Evolutionary conservation across 495 filamentous ascomycete species (phyloP).

Genomic region (Podospora sp.): DNA sequence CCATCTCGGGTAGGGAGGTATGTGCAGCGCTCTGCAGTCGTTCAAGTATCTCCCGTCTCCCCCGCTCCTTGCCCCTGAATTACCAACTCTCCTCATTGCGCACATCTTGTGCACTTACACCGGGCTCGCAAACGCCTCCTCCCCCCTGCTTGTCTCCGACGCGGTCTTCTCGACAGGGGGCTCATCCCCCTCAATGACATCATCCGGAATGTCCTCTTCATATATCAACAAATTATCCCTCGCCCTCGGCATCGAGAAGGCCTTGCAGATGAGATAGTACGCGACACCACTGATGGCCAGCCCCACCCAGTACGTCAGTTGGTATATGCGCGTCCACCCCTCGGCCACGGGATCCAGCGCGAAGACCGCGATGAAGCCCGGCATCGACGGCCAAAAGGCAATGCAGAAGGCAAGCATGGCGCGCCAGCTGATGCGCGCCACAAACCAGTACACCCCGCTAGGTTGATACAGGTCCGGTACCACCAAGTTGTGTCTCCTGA

Average conservation of each 20-base stretch:
- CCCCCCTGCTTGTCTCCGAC: not conserved
- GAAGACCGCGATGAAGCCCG: slow-evolving; percentile 5
- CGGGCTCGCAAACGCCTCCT: not conserved
- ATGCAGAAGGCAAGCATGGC: not conserved
- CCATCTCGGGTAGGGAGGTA: too few species aligned
- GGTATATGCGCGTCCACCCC: slow-evolving; percentile 3
- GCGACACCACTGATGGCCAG: not conserved
- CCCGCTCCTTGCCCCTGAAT: too few species aligned
- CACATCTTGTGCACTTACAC: too few species aligned
- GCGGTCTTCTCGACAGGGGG: not conserved
- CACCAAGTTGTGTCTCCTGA: not conserved
- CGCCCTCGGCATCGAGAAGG: not conserved
- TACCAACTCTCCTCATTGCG: too few species aligned
- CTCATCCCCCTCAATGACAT: not conserved
- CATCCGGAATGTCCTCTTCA: not conserved
- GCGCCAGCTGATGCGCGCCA: not conserved
- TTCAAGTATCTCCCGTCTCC: too few species aligned
- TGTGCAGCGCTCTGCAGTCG: too few species aligned
- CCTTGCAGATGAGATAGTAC: not conserved
- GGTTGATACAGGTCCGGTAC: not conserved
- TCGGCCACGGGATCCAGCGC: not conserved
- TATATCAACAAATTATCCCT: not conserved
- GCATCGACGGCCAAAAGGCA: slow-evolving; percentile 1
- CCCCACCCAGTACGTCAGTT: slow-evolving; percentile 6
- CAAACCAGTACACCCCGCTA: not conserved